A percentile compares a stretch with the other conserved stretches of the same genome.
Evolutionary conservation across 164 flowering plant genomes (phyloP).

Genomic region (Magnolia kwangsiensis): DNA sequence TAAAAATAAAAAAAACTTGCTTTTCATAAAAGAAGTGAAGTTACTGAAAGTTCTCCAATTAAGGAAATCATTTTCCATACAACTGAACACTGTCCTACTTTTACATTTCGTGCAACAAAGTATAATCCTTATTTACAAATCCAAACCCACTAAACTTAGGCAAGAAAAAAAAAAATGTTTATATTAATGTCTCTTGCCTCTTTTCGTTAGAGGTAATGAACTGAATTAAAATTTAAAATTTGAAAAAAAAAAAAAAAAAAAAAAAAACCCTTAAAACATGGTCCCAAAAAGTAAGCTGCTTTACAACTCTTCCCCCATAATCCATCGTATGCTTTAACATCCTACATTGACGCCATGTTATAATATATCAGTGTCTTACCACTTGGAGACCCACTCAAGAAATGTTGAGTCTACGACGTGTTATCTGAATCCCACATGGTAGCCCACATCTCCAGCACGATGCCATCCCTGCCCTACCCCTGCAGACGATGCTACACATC

Average conservation of each 20-base stretch:
- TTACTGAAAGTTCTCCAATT: neutral
- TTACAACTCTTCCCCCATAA: neutral
- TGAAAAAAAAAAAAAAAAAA: too few species aligned
- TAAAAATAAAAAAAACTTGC: too few species aligned
- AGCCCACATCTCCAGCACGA: too few species aligned
- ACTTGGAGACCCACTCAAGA: too few species aligned
- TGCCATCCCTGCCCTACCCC: too few species aligned
- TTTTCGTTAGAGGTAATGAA: too few species aligned
- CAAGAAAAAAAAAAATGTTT: neutral
- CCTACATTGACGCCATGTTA: neutral
- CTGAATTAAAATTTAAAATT: neutral
- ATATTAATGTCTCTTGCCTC: neutral
- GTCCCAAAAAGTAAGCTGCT: neutral
- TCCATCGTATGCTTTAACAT: neutral
- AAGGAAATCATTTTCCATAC: neutral
- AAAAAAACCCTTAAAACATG: neutral
- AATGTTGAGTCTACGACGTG: too few species aligned
- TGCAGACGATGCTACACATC: constrained; percentile 32
- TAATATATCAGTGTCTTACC: too few species aligned
- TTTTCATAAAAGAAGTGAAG: neutral
- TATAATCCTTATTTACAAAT: neutral
- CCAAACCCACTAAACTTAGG: neutral
- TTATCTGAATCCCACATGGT: too few species aligned
- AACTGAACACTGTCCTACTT: too few species aligned
- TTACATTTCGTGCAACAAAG: neutral